phyloP scores from a whole-genome alignment of 1,139 yeast species.

The Debaryomyces udenii region DNA sequence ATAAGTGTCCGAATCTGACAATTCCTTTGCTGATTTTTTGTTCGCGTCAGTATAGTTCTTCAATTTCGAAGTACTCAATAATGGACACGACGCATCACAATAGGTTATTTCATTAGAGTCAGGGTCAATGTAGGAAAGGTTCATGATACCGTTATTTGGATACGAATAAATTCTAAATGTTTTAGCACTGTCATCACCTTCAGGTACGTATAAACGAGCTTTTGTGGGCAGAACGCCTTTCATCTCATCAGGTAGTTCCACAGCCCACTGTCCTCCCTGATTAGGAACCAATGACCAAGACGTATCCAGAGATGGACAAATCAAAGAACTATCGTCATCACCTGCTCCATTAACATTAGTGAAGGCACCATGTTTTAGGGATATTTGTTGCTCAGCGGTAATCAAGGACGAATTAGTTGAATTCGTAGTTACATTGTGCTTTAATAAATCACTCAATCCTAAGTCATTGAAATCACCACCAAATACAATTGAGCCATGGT shows the following conservation, averaged over 20 bases:
- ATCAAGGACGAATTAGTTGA: conserved; percentile 40
- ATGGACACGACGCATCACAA: conserved; percentile 92
- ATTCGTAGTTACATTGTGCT: conserved; percentile 31
- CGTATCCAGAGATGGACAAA: conserved; percentile 58
- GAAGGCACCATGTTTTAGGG: conserved; percentile 64
- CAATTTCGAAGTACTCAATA: conserved; percentile 39
- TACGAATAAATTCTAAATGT: conserved; percentile 72
- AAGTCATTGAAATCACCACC: conserved; percentile 76
- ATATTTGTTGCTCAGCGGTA: conserved; percentile 67
- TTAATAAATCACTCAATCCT: conserved; percentile 53
- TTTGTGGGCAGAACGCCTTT: conserved; percentile 67
- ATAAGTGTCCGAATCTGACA: conserved; percentile 24
- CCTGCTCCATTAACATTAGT: conserved; percentile 53
- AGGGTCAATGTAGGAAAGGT: conserved; percentile 83
- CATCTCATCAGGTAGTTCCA: conserved; percentile 57
- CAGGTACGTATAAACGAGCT: conserved; percentile 69
- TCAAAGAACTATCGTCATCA: conserved; percentile 38
- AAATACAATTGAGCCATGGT: conserved; percentile 59
- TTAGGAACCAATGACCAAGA: conserved; percentile 61
- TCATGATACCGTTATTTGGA: conserved; percentile 91
- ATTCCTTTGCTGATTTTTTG: conserved; percentile 16
- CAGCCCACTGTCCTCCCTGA: conserved; percentile 69
- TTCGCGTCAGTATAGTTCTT: conserved; percentile 26
- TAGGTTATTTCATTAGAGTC: conserved; percentile 50
- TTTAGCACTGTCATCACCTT: conserved; percentile 56